Percentiles rank a stretch among this genome's conserved stretches.
phyloP scores from a whole-genome alignment of 306 rosid genomes.

The Vigna hirtella region DNA sequence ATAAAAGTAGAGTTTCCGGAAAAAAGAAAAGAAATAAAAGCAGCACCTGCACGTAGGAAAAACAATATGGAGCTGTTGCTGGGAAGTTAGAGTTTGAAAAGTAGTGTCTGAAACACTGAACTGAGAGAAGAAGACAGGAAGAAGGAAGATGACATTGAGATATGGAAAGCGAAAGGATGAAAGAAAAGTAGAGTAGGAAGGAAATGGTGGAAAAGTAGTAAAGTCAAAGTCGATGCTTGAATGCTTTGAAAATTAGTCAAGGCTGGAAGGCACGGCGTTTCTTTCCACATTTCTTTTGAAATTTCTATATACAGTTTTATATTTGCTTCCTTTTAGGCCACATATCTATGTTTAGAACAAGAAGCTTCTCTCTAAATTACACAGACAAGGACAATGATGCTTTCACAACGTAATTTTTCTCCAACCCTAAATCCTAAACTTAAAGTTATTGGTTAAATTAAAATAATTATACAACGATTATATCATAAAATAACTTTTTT shows the following conservation, averaged over 20 bases:
- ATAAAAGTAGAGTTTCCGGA: background rate
- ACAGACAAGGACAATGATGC: too few relatives aligned
- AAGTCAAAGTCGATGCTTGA: conserved; percentile 71
- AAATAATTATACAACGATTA: too few relatives aligned
- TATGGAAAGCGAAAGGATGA: conserved; percentile 9
- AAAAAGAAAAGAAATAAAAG: background rate
- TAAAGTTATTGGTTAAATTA: too few relatives aligned
- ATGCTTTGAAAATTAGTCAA: conserved; percentile 65
- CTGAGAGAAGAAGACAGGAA: background rate
- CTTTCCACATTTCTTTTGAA: conserved; percentile 12
- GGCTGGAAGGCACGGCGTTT: conserved; percentile 63
- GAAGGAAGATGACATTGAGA: background rate
- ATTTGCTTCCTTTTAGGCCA: too few relatives aligned
- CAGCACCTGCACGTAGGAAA: conserved; percentile 46
- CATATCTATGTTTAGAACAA: too few relatives aligned
- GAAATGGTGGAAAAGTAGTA: conserved; percentile 70
- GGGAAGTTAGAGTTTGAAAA: conserved; percentile 53
- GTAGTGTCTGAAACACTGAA: conserved; percentile 42
- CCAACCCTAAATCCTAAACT: too few relatives aligned
- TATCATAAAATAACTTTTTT: too few relatives aligned
- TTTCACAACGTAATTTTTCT: too few relatives aligned
- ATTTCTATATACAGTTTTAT: background rate
- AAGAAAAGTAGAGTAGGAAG: conserved; percentile 43
- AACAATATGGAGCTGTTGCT: background rate
- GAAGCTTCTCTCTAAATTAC: too few relatives aligned